phyloP scores from a whole-genome alignment of 345 rosid genomes.

The Syzygium jambos region DNA sequence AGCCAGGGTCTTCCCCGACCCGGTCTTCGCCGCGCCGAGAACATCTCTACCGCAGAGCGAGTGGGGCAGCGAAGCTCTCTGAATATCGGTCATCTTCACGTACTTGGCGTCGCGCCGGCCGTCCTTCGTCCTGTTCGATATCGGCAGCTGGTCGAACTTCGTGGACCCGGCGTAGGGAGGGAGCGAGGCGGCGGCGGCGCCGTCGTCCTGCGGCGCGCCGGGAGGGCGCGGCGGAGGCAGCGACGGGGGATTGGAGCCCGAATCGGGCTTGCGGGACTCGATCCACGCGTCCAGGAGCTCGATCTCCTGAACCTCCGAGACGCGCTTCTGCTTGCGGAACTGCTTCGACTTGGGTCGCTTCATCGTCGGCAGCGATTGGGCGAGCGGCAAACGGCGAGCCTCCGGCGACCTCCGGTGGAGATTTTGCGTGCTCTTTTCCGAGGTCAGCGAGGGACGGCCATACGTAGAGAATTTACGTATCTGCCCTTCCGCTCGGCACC shows the following conservation, averaged over 20 bases:
- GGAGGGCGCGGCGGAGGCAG: constrained; percentile 35
- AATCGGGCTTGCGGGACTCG: constrained; percentile 70
- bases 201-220: constrained; percentile 14
- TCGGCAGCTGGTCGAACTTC: constrained; percentile 56
- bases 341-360: constrained; percentile 29
- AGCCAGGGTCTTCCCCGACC: constrained; percentile 92
- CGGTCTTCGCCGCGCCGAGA: constrained; percentile 93
- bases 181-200: constrained; percentile 21
- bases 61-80: constrained; percentile 82
- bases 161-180: constrained; percentile 57
- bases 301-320: constrained; percentile 47
- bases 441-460: background rate
- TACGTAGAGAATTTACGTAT: rapidly evolving
- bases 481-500: background rate
- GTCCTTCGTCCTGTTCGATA: constrained; percentile 64
- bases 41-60: constrained; percentile 80
- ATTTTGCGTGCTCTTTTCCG: background rate
- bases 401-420: background rate
- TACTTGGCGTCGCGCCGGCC: constrained; percentile 48
- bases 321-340: constrained; percentile 25
- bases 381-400: background rate
- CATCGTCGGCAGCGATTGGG: constrained; percentile 12
- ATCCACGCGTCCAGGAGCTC: constrained; percentile 59
- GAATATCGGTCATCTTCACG: constrained; percentile 70
- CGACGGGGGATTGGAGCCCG: constrained; percentile 75